These are phyloP conservation scores for Boechera retrofracta DNA, from an alignment of 345 rosid species.

Conservation along the genomic window DNA sequence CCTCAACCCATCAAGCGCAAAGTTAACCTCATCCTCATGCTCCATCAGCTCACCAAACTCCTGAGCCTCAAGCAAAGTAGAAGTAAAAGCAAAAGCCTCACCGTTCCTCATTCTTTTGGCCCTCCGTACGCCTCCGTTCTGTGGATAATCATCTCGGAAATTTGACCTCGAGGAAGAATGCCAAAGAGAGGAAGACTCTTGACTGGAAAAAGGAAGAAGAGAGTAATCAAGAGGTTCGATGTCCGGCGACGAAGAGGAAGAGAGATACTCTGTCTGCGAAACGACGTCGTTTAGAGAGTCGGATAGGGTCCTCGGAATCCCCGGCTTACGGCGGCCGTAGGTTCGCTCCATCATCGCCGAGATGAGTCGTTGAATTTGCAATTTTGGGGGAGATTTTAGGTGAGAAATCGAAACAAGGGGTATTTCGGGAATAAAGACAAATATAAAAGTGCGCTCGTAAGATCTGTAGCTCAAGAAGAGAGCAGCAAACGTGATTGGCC, in stretches of 20 bases:
- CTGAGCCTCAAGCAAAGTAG: constrained; percentile 96
- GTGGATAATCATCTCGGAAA: constrained; percentile 37
- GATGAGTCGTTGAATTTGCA: constrained; percentile 28
- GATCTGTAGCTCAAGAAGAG: constrained; percentile 28
- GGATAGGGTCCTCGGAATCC: constrained; percentile 54
- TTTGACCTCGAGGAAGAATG: constrained; percentile 42
- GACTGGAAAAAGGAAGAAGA: constrained; percentile 61
- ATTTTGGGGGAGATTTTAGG: constrained; percentile 37
- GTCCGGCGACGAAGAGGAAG: constrained; percentile 61
- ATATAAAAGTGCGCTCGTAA: constrained; percentile 1
- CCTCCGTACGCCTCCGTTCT: constrained; percentile 50
- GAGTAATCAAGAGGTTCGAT: constrained; percentile 54
- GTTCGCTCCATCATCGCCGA: constrained; percentile 81
- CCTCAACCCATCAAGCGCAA: constrained; percentile 89
- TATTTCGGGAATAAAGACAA: constrained; percentile 27
- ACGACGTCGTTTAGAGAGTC: constrained; percentile 55
- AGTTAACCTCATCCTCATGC: constrained; percentile 94
- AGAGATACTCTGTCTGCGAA: constrained; percentile 51
- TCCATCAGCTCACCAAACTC: constrained; percentile 99
- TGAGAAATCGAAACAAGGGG: constrained; percentile 35
- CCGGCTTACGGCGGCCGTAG: constrained; percentile 88
- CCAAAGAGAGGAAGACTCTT: constrained; percentile 73
- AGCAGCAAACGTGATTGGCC: constrained; percentile 29
- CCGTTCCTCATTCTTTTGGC: constrained; percentile 65
- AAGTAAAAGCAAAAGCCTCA: constrained; percentile 52